Conservation (phyloP, 2,329 filamentous ascomycete genomes). For the Monosporascus sp. region DNA sequence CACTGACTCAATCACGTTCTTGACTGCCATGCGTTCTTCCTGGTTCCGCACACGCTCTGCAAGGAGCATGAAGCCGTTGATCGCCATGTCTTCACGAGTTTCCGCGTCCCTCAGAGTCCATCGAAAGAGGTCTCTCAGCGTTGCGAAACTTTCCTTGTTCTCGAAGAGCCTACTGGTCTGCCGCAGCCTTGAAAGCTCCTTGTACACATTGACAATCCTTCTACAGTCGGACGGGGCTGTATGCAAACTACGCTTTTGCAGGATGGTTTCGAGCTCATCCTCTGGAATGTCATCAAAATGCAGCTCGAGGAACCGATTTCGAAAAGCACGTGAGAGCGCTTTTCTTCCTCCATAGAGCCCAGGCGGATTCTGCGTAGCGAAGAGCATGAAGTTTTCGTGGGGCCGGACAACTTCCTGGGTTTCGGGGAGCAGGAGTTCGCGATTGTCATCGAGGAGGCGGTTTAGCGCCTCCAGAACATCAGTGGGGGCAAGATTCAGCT, state of each 20-base stretch:
- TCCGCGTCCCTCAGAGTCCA: constrained; percentile 88
- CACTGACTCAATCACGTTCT: constrained; percentile 79
- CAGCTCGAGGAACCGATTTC: constrained; percentile 93
- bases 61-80: constrained; percentile 93
- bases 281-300: constrained; percentile 98
- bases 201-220: constrained; percentile 89
- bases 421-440: constrained; percentile 91
- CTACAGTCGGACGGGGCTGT: constrained; percentile 87
- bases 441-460: constrained; percentile 89
- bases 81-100: constrained; percentile 79
- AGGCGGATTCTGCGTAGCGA: constrained; percentile 95
- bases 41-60: constrained; percentile 90
- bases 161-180: constrained; percentile 92
- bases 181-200: constrained; percentile 80
- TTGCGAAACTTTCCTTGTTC: constrained; percentile 96
- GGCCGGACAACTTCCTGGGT: constrained; percentile 91
- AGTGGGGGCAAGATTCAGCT: constrained; percentile 92
- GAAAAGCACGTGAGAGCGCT: constrained; percentile 85
- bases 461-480: constrained; percentile 97
- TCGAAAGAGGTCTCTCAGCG: constrained; percentile 87
- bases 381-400: constrained; percentile 94
- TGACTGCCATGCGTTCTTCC: constrained; percentile 80
- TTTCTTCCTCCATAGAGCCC: constrained; percentile 95
- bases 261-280: constrained; percentile 83
- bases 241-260: constrained; percentile 80